A percentile compares a stretch with the other conserved stretches of the same genome.
Conservation (phyloP, 2,329 filamentous ascomycete species). For the Colletotrichum simmondsii region DNA sequence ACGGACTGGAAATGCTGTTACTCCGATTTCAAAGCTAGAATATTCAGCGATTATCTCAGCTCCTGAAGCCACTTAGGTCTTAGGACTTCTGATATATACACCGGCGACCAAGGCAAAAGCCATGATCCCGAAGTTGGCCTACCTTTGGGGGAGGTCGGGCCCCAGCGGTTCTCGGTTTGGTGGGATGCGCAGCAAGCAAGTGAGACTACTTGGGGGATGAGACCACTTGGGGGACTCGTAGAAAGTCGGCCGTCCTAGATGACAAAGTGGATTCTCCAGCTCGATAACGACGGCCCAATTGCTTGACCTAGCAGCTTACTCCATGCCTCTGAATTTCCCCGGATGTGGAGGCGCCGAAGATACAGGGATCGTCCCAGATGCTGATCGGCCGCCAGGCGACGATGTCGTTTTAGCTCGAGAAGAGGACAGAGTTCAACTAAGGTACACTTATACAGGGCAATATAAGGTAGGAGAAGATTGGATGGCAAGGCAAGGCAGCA, state of each 20-base stretch:
- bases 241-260: too few species aligned
- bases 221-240: background rate
- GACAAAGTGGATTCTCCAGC: background rate
- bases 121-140: too few species aligned
- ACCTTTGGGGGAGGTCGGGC: too few species aligned
- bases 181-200: too few species aligned
- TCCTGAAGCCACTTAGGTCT: too few species aligned
- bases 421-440: background rate
- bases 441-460: background rate
- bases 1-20: too few species aligned
- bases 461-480: background rate
- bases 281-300: background rate
- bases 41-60: too few species aligned
- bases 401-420: background rate
- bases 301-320: background rate
- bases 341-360: background rate
- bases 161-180: too few species aligned
- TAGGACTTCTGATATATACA: too few species aligned
- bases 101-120: too few species aligned
- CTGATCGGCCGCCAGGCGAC: background rate
- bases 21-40: too few species aligned
- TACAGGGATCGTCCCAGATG: constrained; percentile 12
- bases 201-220: too few species aligned
- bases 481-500: background rate
- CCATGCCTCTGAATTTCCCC: background rate